Conservation (phyloP, 768 basidiomycete genomes). For the Leccinum aurantiacum region DNA sequence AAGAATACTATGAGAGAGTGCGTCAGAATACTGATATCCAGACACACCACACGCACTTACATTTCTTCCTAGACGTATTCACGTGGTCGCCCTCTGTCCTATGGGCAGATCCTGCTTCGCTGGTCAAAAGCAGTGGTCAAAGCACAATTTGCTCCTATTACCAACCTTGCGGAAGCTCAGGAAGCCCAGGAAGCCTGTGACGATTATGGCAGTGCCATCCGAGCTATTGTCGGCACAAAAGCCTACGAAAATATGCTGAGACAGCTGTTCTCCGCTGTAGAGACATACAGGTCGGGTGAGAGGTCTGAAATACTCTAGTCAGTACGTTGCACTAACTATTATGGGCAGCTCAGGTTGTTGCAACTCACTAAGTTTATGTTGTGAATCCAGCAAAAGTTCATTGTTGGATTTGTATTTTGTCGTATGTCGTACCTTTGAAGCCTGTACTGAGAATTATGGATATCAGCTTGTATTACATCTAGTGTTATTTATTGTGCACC, state of each 20-base stretch:
- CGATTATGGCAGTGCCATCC: background rate
- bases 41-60: background rate
- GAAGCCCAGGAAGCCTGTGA: background rate
- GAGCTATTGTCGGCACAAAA: background rate
- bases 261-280: background rate
- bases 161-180: background rate
- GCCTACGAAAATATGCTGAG: background rate
- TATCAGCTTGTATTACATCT: too few relatives aligned
- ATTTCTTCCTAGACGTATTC: background rate
- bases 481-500: too few relatives aligned
- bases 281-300: background rate
- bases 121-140: background rate
- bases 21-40: background rate
- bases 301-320: background rate
- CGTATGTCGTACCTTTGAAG: too few relatives aligned
- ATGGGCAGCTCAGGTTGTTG: too few relatives aligned
- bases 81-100: background rate
- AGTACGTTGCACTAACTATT: background rate
- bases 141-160: background rate
- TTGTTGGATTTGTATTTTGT: too few relatives aligned
- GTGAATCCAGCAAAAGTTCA: too few relatives aligned
- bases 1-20: background rate
- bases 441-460: too few relatives aligned
- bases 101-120: background rate
- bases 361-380: too few relatives aligned